Percentiles rank a stretch among this genome's conserved stretches.
These are phyloP conservation scores for Agrocybe praecox DNA, from an alignment of 768 basidiomycete genomes.

Conservation along the genomic window DNA sequence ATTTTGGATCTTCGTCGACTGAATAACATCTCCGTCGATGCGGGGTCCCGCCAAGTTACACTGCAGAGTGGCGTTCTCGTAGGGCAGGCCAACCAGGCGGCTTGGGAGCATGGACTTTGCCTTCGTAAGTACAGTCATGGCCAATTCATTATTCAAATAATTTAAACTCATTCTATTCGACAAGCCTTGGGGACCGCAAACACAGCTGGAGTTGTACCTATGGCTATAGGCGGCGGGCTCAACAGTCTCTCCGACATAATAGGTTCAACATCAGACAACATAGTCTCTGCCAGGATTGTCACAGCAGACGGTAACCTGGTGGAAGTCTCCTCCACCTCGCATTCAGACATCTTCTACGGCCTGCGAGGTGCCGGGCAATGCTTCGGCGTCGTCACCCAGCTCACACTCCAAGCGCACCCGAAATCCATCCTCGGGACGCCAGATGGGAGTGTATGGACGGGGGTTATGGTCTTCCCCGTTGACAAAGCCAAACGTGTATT, in stretches of 20 bases:
- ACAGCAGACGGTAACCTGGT: slow-evolving; percentile 1
- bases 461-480: slow-evolving; percentile 6
- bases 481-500: background rate
- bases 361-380: slow-evolving; percentile 8
- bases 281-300: slow-evolving; percentile 8
- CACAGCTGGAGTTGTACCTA: slow-evolving; percentile 8
- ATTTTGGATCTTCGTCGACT: slow-evolving; percentile 7
- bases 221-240: slow-evolving; percentile 11
- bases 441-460: slow-evolving; percentile 12
- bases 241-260: slow-evolving; percentile 6
- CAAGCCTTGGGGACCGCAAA: slow-evolving; percentile 10
- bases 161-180: no score
- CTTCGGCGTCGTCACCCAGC: slow-evolving; percentile 8
- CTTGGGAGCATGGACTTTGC: slow-evolving; percentile 8
- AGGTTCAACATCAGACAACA: slow-evolving; percentile 8
- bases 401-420: slow-evolving; percentile 10
- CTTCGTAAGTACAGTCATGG: slow-evolving; percentile 1
- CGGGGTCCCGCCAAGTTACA: slow-evolving; percentile 1
- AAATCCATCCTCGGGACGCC: slow-evolving; percentile 3
- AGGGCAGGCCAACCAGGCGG: slow-evolving; percentile 4
- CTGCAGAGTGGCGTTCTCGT: slow-evolving; percentile 11
- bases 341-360: slow-evolving; percentile 7
- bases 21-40: background rate
- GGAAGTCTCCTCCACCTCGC: background rate
- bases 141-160: no score